These are phyloP conservation scores for Talinum fruticosum DNA, from an alignment of 148 eudicot genomes.

Conservation along the genomic window DNA sequence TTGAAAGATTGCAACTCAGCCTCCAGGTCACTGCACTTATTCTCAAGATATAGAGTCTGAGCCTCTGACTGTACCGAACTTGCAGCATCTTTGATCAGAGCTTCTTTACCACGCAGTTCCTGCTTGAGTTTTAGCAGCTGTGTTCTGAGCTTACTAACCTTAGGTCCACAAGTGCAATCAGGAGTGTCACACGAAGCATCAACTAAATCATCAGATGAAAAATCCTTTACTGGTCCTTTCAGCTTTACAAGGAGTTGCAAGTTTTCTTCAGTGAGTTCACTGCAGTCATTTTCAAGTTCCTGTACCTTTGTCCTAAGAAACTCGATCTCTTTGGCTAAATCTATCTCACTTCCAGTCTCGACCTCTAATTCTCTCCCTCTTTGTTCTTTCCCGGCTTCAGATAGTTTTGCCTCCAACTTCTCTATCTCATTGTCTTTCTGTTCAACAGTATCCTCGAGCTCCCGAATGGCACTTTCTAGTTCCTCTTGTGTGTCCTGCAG, in stretches of 20 bases:
- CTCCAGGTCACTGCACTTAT: conserved; percentile 33
- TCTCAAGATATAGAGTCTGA: conserved; percentile 27
- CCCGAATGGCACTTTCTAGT: conserved; percentile 36
- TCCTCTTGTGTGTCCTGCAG: conserved; percentile 55
- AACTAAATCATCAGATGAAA: conserved; percentile 23
- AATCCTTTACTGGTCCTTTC: conserved; percentile 42
- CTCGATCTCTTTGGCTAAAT: conserved; percentile 44
- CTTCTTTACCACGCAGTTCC: conserved; percentile 36
- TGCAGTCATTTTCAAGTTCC: conserved; percentile 73
- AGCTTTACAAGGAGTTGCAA: conserved; percentile 65
- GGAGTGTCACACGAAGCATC: conserved; percentile 27
- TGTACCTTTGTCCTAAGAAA: conserved; percentile 49
- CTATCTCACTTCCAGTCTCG: conserved; percentile 17
- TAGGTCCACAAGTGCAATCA: conserved; percentile 31
- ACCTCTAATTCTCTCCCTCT: conserved; percentile 21
- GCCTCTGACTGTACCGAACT: conserved; percentile 16
- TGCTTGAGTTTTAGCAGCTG: conserved; percentile 26
- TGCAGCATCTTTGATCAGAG: conserved; percentile 25
- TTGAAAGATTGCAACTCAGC: conserved; percentile 29
- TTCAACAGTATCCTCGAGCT: conserved; percentile 47
- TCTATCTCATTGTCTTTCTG: conserved; percentile 45
- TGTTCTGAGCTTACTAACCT: conserved; percentile 32
- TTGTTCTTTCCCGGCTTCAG: conserved; percentile 26
- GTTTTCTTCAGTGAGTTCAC: conserved; percentile 80
- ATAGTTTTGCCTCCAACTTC: conserved; percentile 44